Base-by-base conservation (phyloP, 345 rosid genomes). In the Laguncularia racemosa region DNA sequence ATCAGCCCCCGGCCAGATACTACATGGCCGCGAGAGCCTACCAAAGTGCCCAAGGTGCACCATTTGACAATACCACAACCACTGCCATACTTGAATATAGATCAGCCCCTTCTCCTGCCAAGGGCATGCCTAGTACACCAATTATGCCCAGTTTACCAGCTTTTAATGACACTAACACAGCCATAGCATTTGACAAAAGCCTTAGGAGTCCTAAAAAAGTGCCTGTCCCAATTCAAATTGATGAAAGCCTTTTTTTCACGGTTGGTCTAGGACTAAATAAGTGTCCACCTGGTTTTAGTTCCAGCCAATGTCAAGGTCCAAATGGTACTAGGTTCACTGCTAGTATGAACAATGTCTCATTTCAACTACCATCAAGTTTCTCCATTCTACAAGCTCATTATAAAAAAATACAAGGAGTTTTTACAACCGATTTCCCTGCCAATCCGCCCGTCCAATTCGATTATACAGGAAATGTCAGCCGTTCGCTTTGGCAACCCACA, bases 301-400 rank as follows among this genome's bases (percentile, higher is more conserved):
- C 58, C 0, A 13, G 71, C 15, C 76, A 50, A 28, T 92, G 98
- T 23, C 96, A 84, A 52, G 98, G 96, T 2, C 81, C 84, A 1
- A 89, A 86, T 46, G 95, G 95, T 0, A 89, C 93, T 14, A 95
- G 96, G 28, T 84, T 92, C 71, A 77, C 93, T 0, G 77, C 98
- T 10, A 80, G 96, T 6, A 78, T 92, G 77, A 92, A 92, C 85
- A 92, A 92, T 52, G 82, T 81, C 6, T 89, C 95, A 1, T 86
- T 92, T 59, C 82, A 78, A 53, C 67, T 86, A 4, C 98, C 96
- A 8, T 71, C 81, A 1, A 83, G 40, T 46, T 65, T 75, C 62
- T 81, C 95, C 18, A 72, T 56, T 40, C 62, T 64, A 16, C 95
- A 92, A 68, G 98, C 98, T 61, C 72, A 83, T 59, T 63, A 70